A percentile compares a stretch with the other conserved stretches of the same genome.
Evolutionary conservation across 495 filamentous ascomycete genomes (phyloP).

Genomic region (Penicillium diatomitis): DNA sequence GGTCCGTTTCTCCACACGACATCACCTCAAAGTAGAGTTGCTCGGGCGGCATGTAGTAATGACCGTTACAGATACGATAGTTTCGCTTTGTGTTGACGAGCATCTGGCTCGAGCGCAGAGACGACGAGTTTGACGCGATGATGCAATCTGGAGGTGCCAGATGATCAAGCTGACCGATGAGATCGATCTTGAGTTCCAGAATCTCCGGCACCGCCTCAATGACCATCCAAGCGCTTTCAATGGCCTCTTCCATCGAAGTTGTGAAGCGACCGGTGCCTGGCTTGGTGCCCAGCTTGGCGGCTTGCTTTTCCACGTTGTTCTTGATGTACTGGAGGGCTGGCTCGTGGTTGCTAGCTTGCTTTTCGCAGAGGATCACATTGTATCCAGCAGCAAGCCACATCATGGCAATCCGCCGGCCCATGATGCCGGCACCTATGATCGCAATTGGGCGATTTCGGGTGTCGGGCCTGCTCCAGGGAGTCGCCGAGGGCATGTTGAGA

Average conservation of each 20-base stretch:
- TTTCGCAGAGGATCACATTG: slow-evolving; percentile 27
- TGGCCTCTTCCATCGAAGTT: slow-evolving; percentile 26
- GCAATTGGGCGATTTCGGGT: slow-evolving; percentile 26
- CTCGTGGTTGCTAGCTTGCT: slow-evolving; percentile 7
- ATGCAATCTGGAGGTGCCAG: slow-evolving; percentile 11
- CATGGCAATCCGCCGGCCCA: slow-evolving; percentile 29
- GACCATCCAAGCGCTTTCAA: slow-evolving; percentile 31
- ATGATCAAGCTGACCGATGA: slow-evolving; percentile 8
- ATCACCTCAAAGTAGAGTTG: slow-evolving; percentile 39
- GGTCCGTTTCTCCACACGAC: slow-evolving; percentile 36
- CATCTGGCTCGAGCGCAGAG: slow-evolving; percentile 11
- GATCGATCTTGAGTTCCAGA: slow-evolving; percentile 11
- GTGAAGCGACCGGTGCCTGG: slow-evolving; percentile 17
- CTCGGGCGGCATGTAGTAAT: slow-evolving; percentile 42
- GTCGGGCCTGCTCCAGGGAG: slow-evolving; percentile 12
- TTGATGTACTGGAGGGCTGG: slow-evolving; percentile 25
- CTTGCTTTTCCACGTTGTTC: slow-evolving; percentile 19
- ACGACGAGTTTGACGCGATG: slow-evolving; percentile 17
- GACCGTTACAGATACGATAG: slow-evolving; percentile 30
- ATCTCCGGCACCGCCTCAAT: slow-evolving; percentile 14
- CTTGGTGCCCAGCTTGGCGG: slow-evolving; percentile 19
- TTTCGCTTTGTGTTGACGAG: slow-evolving; percentile 20
- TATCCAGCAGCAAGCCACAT: slow-evolving; percentile 25
- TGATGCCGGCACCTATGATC: slow-evolving; percentile 32
- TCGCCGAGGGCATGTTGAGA: slow-evolving; percentile 1